Percentiles rank a stretch among this genome's conserved stretches.
Conservation (phyloP, 2,329 filamentous ascomycete species). For the Nemania diffusa region DNA sequence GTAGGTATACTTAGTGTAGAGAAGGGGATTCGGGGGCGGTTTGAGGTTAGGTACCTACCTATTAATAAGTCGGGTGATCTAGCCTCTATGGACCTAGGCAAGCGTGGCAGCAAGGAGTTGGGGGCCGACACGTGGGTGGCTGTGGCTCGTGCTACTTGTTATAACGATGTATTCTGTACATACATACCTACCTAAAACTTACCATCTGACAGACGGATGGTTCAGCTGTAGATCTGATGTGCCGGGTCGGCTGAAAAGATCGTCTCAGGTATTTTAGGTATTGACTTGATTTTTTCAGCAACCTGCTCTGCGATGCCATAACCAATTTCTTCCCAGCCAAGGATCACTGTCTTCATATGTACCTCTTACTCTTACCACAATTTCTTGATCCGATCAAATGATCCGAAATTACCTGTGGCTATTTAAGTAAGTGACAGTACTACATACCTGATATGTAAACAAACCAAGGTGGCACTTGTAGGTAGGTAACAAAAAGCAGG, state of each 20-base stretch:
- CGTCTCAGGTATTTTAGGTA: slow-evolving; percentile 30
- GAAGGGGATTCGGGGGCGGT: slow-evolving; percentile 34
- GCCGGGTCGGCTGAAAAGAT: slow-evolving; percentile 13
- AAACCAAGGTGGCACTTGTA: neutral
- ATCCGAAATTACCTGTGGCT: slow-evolving; percentile 19
- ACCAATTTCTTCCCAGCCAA: neutral
- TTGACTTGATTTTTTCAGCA: neutral
- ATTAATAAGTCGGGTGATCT: slow-evolving; percentile 30
- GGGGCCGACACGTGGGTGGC: slow-evolving; percentile 18
- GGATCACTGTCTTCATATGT: neutral
- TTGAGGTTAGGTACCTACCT: slow-evolving; percentile 30
- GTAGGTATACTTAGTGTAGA: slow-evolving; percentile 7
- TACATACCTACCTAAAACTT: neutral
- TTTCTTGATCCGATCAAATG: neutral
- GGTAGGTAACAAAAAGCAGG: neutral
- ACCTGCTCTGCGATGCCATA: neutral
- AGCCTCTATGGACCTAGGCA: slow-evolving; percentile 1
- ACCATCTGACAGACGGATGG: neutral
- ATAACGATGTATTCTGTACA: neutral
- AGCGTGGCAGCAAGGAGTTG: neutral
- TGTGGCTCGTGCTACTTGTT: slow-evolving; percentile 26
- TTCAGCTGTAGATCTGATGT: slow-evolving; percentile 6
- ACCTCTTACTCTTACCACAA: neutral
- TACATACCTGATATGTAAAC: neutral
- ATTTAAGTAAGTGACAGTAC: slow-evolving; percentile 13